Conservation (phyloP, 345 rosid genomes). For the Conringia planisiliqua region DNA sequence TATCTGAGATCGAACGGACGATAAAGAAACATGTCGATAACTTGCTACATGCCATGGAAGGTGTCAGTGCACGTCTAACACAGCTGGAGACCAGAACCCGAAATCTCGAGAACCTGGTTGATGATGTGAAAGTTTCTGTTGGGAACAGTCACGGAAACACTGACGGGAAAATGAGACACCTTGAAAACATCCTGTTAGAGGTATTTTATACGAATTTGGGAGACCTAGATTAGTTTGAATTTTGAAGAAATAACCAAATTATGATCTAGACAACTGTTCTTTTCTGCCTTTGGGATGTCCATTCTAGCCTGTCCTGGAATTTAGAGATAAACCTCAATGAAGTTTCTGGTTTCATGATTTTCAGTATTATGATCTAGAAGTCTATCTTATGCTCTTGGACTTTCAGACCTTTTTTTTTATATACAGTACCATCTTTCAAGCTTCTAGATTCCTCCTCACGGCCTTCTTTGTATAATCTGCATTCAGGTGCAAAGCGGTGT, state of each 20-base stretch:
- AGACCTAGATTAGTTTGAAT: background rate
- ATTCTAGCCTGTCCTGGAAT: background rate
- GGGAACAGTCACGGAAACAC: slow-evolving; percentile 75
- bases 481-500: slow-evolving; percentile 79
- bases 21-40: slow-evolving; percentile 74
- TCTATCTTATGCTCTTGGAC: background rate
- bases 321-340: too few relatives aligned
- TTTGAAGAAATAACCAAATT: background rate
- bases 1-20: slow-evolving; percentile 64
- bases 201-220: slow-evolving; percentile 34
- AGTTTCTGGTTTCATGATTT: background rate
- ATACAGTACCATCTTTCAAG: background rate
- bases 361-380: background rate
- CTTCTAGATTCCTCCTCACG: background rate
- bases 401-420: background rate
- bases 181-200: slow-evolving; percentile 82
- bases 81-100: slow-evolving; percentile 78
- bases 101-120: slow-evolving; percentile 65
- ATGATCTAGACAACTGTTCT: too few relatives aligned
- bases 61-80: slow-evolving; percentile 69
- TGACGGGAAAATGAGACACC: slow-evolving; percentile 79
- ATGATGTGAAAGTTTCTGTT: slow-evolving; percentile 75
- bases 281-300: too few relatives aligned
- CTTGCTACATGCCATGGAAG: slow-evolving; percentile 63
- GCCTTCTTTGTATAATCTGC: background rate